Base-by-base conservation (phyloP, 208 protist species). In the Entamoeba histolytica region DNA sequence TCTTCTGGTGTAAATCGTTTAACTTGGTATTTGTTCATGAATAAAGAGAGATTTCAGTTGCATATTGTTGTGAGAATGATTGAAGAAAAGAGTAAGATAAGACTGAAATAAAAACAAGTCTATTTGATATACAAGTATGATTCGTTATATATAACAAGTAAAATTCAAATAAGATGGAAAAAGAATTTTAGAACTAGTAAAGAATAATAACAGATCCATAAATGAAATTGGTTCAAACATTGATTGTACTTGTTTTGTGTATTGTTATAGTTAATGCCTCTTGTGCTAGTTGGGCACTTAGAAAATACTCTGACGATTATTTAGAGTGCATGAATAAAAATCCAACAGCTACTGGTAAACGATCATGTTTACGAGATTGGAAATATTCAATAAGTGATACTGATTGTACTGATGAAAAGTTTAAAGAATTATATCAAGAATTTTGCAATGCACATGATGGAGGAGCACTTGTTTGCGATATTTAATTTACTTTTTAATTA, bases 1-100 rank as follows among this genome's bases (percentile, higher is more conserved):
- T 95, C 50, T 23, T 95, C 94, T 49, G 94, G 93, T 1, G 92
- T 52, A 39, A 92, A 93, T 0, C 0, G 0, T 14, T 92, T 91
- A 1, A 44, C 0, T 3, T 44, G 2, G 2, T 2, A 44, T 44
- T 44, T 44, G 0, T 44, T 44, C 39, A 44, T 44, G 39, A 44
- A 44, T 2, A 44, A 2, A 44, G 39, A 44, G 39, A 44, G 39
- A 2, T 44, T 2, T 44, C 39, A 44, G n/a, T n/a, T 44, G 39
- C 1, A 3, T 44, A 44, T 44, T 44, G 39, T 0, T 3, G 39
- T 3, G 39, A 44, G 39, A 44, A 2, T 44, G 39, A 44, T 44
- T 3, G 39, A 3, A n/a, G 39, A 44, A 44, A 44, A 44, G 39
- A 44, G 2, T 44, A 44, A 44, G 39, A 44, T 44, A 2, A 44